Conservation (phyloP, 345 rosid species). For the Ceriops tagal region DNA sequence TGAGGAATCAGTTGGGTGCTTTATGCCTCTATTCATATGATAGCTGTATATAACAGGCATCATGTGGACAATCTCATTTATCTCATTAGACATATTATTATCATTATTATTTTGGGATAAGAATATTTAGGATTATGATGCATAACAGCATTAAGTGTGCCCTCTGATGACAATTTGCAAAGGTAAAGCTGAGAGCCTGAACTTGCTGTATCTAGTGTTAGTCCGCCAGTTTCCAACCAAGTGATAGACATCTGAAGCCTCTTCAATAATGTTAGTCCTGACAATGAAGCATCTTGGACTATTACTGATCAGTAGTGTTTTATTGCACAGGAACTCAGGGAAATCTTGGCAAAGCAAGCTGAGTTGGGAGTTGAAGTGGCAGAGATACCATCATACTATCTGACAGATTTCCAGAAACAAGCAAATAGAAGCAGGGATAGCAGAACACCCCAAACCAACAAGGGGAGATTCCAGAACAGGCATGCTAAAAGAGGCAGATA, state of each 20-base stretch:
- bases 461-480: conserved; percentile 38
- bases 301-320: not conserved
- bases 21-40: not conserved
- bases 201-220: too few species aligned
- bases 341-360: conserved; percentile 85
- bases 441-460: conserved; percentile 26
- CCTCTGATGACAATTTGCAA: too few species aligned
- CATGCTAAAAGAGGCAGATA: conserved; percentile 45
- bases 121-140: too few species aligned
- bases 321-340: conserved; percentile 69
- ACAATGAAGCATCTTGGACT: not conserved
- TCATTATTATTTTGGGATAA: not conserved
- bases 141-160: too few species aligned
- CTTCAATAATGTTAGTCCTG: not conserved
- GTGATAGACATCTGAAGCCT: too few species aligned
- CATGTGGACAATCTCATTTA: not conserved
- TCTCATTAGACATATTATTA: not conserved
- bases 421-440: conserved; percentile 27
- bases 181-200: too few species aligned
- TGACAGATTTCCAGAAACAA: conserved; percentile 43
- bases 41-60: not conserved
- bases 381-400: conserved; percentile 74
- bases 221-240: too few species aligned
- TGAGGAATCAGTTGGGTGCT: not conserved
- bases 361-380: conserved; percentile 91